phyloP scores from a whole-genome alignment of 2,329 filamentous ascomycete species.

The Lachnellula willkommii region DNA sequence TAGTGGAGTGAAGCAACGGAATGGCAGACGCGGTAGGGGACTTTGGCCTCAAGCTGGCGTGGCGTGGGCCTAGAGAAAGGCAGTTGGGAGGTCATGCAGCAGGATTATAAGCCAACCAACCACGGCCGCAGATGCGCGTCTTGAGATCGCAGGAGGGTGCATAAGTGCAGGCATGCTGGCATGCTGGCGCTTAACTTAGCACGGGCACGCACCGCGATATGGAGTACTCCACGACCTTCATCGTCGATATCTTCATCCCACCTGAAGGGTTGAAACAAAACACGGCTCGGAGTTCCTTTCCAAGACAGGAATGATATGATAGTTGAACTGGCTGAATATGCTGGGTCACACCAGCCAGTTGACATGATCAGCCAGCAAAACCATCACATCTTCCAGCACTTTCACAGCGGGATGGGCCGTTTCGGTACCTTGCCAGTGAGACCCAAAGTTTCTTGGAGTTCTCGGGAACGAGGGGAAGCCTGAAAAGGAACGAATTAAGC shows the following conservation, averaged over 20 bases:
- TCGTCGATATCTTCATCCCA: not conserved
- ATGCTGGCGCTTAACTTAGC: conserved; percentile 16
- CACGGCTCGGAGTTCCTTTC: not conserved
- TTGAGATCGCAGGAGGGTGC: conserved; percentile 21
- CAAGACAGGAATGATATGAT: conserved; percentile 5
- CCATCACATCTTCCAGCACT: not conserved
- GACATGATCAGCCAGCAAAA: not conserved
- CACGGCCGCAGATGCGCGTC: conserved; percentile 24
- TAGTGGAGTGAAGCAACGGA: conserved; percentile 1
- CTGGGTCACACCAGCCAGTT: conserved; percentile 5
- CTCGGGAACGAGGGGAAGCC: not conserved
- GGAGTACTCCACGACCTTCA: not conserved
- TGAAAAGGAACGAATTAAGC: not conserved
- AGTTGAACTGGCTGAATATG: not conserved
- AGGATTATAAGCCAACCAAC: conserved; percentile 19
- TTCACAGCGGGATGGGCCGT: conserved; percentile 14
- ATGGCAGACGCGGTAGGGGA: conserved; percentile 5
- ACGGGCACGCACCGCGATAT: not conserved
- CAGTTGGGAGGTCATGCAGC: conserved; percentile 16
- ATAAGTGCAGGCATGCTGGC: conserved; percentile 9
- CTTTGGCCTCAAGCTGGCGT: conserved; percentile 12
- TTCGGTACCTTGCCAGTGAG: conserved; percentile 11
- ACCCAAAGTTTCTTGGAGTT: not conserved
- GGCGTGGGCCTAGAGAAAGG: conserved; percentile 13
- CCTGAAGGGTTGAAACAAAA: conserved; percentile 1